Conservation (phyloP, 2,329 filamentous ascomycete species). For the Trichoderma guizhouense region DNA sequence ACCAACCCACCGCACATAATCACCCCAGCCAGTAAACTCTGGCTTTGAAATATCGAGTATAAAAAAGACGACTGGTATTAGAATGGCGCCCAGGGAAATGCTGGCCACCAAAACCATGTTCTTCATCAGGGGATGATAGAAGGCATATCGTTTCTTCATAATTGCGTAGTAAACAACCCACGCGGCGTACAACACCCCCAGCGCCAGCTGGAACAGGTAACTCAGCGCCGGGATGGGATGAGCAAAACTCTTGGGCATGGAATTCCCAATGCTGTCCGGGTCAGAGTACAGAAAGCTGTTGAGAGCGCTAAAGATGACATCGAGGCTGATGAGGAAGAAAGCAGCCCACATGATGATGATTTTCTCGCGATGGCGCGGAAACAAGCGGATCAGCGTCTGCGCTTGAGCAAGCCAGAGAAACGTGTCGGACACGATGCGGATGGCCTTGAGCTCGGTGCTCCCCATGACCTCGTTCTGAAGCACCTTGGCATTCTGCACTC, state of each 20-base stretch:
- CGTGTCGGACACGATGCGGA: constrained; percentile 89
- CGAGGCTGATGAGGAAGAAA: constrained; percentile 86
- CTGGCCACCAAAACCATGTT: constrained; percentile 80
- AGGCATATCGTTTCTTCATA: constrained; percentile 89
- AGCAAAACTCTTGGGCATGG: constrained; percentile 71
- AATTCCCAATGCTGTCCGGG: constrained; percentile 50
- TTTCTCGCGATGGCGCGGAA: constrained; percentile 95
- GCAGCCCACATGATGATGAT: constrained; percentile 99
- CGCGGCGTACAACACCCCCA: constrained; percentile 83
- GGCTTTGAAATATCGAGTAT: constrained; percentile 85
- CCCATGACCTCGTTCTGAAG: constrained; percentile 78
- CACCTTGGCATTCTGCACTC: constrained; percentile 73
- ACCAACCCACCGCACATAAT: constrained; percentile 95
- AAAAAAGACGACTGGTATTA: constrained; percentile 90
- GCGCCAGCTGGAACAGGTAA: constrained; percentile 83
- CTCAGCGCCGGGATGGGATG: constrained; percentile 88
- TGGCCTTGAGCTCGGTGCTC: constrained; percentile 81
- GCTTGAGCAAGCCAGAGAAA: constrained; percentile 98
- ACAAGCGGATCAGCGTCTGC: constrained; percentile 91
- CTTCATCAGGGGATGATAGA: constrained; percentile 85
- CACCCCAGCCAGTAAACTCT: constrained; percentile 85
- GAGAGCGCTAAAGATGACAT: constrained; percentile 85
- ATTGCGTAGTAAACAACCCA: constrained; percentile 93
- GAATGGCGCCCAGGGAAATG: constrained; percentile 74
- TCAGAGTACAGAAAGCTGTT: constrained; percentile 71